phyloP scores from a whole-genome alignment of 2,329 filamentous ascomycete species.

The Fusarium sulawesiense region DNA sequence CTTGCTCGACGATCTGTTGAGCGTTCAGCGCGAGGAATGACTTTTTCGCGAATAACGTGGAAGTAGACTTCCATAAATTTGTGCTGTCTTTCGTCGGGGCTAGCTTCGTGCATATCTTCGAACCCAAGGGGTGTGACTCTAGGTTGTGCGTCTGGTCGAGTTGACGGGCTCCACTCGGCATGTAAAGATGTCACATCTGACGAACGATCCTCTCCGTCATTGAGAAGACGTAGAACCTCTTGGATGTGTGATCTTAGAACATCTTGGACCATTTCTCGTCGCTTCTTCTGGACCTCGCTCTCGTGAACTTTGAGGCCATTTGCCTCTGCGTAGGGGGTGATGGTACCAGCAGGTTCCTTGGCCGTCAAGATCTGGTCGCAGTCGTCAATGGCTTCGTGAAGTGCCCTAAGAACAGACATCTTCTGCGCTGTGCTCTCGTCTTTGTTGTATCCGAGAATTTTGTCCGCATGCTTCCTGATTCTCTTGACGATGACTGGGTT shows the following conservation, averaged over 20 bases:
- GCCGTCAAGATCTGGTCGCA: slow-evolving; percentile 59
- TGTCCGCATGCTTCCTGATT: slow-evolving; percentile 44
- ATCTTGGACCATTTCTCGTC: slow-evolving; percentile 55
- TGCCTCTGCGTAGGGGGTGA: slow-evolving; percentile 20
- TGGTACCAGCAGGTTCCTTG: slow-evolving; percentile 35
- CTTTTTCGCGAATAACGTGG: slow-evolving; percentile 54
- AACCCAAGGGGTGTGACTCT: slow-evolving; percentile 49
- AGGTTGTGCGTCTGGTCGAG: slow-evolving; percentile 13
- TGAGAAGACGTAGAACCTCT: slow-evolving; percentile 60
- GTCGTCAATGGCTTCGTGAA: slow-evolving; percentile 56
- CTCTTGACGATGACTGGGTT: slow-evolving; percentile 40
- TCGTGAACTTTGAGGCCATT: slow-evolving; percentile 4
- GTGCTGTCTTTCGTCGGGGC: slow-evolving; percentile 61
- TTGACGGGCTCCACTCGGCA: slow-evolving; percentile 30
- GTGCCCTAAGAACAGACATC: slow-evolving; percentile 52
- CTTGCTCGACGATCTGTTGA: slow-evolving; percentile 45
- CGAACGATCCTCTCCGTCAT: slow-evolving; percentile 51
- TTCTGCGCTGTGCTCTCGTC: slow-evolving; percentile 42
- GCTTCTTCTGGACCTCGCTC: slow-evolving; percentile 39
- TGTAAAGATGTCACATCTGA: slow-evolving; percentile 42
- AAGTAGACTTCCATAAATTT: slow-evolving; percentile 67
- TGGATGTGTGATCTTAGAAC: slow-evolving; percentile 64
- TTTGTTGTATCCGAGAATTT: slow-evolving; percentile 41
- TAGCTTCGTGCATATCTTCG: slow-evolving; percentile 59
- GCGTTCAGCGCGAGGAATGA: slow-evolving; percentile 51